These are phyloP conservation scores for Pseudevernia furfuracea DNA, from an alignment of 495 filamentous ascomycete genomes.

Conservation along the genomic window DNA sequence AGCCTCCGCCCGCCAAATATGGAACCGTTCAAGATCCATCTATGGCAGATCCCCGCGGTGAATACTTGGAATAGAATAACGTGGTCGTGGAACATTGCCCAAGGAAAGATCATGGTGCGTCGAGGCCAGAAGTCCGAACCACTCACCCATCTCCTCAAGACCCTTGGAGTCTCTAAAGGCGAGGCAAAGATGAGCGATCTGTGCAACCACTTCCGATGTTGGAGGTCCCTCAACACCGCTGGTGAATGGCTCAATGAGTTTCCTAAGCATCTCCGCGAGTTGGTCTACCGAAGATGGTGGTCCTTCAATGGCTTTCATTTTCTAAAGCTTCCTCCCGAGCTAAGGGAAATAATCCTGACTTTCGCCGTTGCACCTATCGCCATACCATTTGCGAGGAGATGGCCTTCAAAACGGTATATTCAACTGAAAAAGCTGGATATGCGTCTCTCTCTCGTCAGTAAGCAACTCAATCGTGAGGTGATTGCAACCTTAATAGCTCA, in stretches of 20 bases:
- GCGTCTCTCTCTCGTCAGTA: slow-evolving; percentile 5
- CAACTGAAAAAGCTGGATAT: neutral
- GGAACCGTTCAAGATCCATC: neutral
- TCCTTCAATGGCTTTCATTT: slow-evolving; percentile 8
- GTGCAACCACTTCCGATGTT: slow-evolving; percentile 12
- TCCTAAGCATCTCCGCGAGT: neutral
- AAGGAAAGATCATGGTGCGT: slow-evolving; percentile 8
- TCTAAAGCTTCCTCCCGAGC: slow-evolving; percentile 10
- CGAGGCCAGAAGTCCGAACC: slow-evolving; percentile 2
- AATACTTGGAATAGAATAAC: neutral
- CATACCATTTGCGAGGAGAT: neutral
- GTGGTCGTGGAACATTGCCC: neutral
- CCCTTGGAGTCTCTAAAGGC: neutral
- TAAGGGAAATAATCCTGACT: slow-evolving; percentile 11
- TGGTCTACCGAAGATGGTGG: slow-evolving; percentile 9
- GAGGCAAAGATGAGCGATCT: slow-evolving; percentile 4
- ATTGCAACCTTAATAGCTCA: neutral
- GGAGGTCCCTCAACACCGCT: neutral
- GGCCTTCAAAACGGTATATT: neutral
- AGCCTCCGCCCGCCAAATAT: slow-evolving; percentile 12
- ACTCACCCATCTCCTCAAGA: neutral
- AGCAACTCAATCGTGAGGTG: slow-evolving; percentile 5
- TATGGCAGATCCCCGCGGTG: neutral
- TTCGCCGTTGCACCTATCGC: slow-evolving; percentile 4
- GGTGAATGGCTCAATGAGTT: slow-evolving; percentile 6